Evolutionary conservation across 176 grass and related monocot species (phyloP).

Genomic region (Triticum turgidum): DNA sequence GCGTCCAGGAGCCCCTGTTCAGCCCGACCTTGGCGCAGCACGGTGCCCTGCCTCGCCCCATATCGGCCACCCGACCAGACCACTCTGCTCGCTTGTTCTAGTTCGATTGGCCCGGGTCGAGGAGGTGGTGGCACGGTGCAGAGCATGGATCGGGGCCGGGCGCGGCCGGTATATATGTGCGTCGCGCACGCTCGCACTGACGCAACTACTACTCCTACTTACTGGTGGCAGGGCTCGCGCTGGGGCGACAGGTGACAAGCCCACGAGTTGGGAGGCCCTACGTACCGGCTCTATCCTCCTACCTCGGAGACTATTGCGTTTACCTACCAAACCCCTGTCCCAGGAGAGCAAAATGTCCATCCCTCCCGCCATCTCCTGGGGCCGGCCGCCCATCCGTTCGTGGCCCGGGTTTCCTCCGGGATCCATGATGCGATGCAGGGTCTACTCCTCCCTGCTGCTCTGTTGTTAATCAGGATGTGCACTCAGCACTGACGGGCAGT

Average conservation of each 20-base stretch:
- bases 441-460: background rate
- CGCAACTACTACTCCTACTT: background rate
- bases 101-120: background rate
- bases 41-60: slow-evolving; percentile 78
- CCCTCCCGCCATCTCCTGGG: background rate
- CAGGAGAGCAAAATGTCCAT: slow-evolving; percentile 37
- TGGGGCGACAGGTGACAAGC: slow-evolving; percentile 24
- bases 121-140: background rate
- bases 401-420: slow-evolving; percentile 34
- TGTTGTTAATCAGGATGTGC: slow-evolving; percentile 16
- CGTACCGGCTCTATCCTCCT: background rate
- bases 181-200: background rate
- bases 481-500: background rate
- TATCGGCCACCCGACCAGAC: background rate
- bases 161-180: slow-evolving; percentile 35
- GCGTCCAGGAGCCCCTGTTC: slow-evolving; percentile 89
- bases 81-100: background rate
- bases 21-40: slow-evolving; percentile 89
- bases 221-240: background rate
- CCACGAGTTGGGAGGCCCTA: background rate
- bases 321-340: slow-evolving; percentile 65
- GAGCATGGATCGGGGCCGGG: slow-evolving; percentile 7
- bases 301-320: slow-evolving; percentile 37
- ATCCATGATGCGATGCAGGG: slow-evolving; percentile 15
- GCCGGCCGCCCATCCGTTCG: slow-evolving; percentile 6